Evolutionary conservation across 345 rosid species (phyloP).

Genomic region (Excoecaria agallocha): DNA sequence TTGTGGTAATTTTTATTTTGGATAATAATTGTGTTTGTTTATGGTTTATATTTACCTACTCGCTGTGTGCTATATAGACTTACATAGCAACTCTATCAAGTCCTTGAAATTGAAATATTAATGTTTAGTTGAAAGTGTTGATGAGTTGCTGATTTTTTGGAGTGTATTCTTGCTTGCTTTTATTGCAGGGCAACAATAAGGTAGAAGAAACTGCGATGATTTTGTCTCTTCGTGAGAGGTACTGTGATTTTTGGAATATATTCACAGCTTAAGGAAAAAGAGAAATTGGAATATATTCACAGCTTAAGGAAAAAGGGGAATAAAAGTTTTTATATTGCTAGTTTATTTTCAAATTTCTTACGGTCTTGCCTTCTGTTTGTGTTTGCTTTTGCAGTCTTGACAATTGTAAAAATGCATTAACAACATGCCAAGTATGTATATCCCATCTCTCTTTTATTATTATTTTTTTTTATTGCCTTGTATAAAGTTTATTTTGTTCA

Average conservation of each 20-base stretch:
- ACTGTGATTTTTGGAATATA: neutral
- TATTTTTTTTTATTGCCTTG: neutral
- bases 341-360: neutral
- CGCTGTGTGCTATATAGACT: too few species aligned
- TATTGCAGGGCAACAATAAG: conserved; percentile 49
- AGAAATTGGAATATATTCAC: too few species aligned
- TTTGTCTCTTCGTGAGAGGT: conserved; percentile 89
- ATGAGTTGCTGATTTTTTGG: neutral
- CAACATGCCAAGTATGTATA: conserved; percentile 66
- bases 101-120: neutral
- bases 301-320: too few species aligned
- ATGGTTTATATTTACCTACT: neutral
- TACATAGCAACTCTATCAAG: neutral
- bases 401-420: conserved; percentile 64
- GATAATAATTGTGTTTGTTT: neutral
- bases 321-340: neutral
- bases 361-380: conserved; percentile 11
- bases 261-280: neutral
- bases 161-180: neutral
- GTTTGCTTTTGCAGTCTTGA: conserved; percentile 65
- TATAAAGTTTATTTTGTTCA: neutral
- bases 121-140: neutral
- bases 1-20: neutral
- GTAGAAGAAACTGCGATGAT: conserved; percentile 88
- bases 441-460: conserved; percentile 11